Evolutionary conservation across 179 eudicot species (phyloP), one percentile per base, ranked within the genome.

Genomic region (Pouteria campechiana): DNA sequence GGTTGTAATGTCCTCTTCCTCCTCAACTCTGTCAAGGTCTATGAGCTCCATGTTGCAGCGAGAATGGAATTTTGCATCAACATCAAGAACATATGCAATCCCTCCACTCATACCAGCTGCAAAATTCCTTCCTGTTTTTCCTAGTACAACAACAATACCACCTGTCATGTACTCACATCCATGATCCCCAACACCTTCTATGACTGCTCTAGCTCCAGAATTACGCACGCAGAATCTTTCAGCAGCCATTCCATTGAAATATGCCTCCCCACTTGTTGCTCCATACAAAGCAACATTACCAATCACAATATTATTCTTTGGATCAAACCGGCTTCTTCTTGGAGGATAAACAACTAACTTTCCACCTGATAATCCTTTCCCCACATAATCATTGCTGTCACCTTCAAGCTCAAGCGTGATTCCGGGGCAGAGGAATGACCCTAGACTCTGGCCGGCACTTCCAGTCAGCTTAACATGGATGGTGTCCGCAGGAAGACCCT

Each of bases 111-210:
- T 93, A 21, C 99, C 99, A 0, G 99, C 96, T 38, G 99, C 99
- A 65, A 93, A 93, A 58, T 93, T 93, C 50, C 93, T 74, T 27
- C 97, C 99, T 1, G 93, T 83, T 67, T 88, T 80, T 1, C 99
- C 99, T 8, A 93, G 75, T 25, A 93, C 86, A 9, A 93, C 86
- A 30, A 78, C 93, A 10, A 72, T 80, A 25, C 99, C 99, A 54
- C 99, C 97, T 16, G 97, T 93, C 99, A 93, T 93, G 67, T 93
- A 93, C 64, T 93, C 99, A 32, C 99, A 93, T n/a, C 99, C 96
- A 37, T 93, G 97, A 57, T 93, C 99, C 32, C 99, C 99, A 50
- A 88, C 94, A 37, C 99, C 99, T 78, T 93, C 96, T 9, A 88
- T 96, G 39, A 93, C 99, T 17, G 99, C 79, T 61, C 70, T 80